phyloP scores from a whole-genome alignment of 2,329 filamentous ascomycete species.

The Penicillium verrucosum region DNA sequence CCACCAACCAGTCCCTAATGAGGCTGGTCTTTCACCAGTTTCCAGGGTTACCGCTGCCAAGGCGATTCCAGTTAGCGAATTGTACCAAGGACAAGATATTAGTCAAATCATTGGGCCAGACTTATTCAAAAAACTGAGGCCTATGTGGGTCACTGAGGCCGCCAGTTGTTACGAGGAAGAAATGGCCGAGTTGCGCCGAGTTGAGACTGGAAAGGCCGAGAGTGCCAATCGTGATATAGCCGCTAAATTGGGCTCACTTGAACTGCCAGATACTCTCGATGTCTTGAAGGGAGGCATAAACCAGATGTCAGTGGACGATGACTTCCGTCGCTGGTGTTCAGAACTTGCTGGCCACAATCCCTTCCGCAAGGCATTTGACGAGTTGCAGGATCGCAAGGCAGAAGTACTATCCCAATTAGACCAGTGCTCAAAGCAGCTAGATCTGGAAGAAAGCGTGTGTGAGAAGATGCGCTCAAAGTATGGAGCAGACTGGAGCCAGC shows the following conservation, averaged over 20 bases:
- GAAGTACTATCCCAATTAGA: constrained; percentile 71
- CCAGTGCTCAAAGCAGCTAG: constrained; percentile 78
- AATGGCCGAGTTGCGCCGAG: constrained; percentile 90
- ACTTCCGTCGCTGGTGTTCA: constrained; percentile 91
- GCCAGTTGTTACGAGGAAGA: constrained; percentile 98
- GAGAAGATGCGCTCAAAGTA: constrained; percentile 99
- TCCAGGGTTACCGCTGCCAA: constrained; percentile 93
- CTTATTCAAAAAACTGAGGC: constrained; percentile 94
- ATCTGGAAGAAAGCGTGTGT: constrained; percentile 96
- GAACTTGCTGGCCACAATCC: constrained; percentile 84
- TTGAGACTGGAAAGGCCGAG: constrained; percentile 90
- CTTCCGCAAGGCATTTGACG: constrained; percentile 74
- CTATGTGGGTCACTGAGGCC: constrained; percentile 91
- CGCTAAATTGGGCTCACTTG: constrained; percentile 87
- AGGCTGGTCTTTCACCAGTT: constrained; percentile 76
- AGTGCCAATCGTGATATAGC: constrained; percentile 94
- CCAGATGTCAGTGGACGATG: constrained; percentile 79
- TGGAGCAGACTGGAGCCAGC: constrained; percentile 92
- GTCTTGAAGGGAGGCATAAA: constrained; percentile 91
- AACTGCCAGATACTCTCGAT: constrained; percentile 82
- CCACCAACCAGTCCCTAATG: constrained; percentile 83
- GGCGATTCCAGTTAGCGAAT: constrained; percentile 91
- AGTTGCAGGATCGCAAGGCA: constrained; percentile 72
- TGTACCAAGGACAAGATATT: constrained; percentile 96
- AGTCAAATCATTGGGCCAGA: constrained; percentile 95